Evolutionary conservation across 2,329 filamentous ascomycete species (phyloP), one percentile per base, ranked within the genome.

Genomic region (Fusarium algeriense): DNA sequence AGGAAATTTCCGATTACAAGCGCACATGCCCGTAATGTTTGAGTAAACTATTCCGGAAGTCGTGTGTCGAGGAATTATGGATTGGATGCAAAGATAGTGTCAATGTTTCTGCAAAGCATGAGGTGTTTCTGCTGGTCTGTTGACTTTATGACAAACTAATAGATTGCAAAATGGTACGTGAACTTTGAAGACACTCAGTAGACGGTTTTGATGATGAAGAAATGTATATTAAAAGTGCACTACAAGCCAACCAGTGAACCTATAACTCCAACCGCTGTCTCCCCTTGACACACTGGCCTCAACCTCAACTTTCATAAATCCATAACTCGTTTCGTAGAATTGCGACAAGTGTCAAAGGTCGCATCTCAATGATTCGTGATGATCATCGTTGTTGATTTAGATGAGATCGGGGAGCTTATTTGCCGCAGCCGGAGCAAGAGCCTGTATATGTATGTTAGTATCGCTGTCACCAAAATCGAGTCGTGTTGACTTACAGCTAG

Each of bases 381-480:
- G 19, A 48, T 34, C 65, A 64, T 70, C 48, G 58, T 60, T 46
- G 37, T 3, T 63, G 62, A 44, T 55, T 61, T 34, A 65, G 44
- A 26, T 23, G 14, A 34, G 48, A 43, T 30, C 45, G n/a, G 19
- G 35, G n/a, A 35, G 40, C 26, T 73, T 77, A 77, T 75, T 77
- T 77, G 64, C 72, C 66, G 68, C 78, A 80, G 55, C 73, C 64
- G 19, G 78, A 69, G 78, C 79, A 80, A 71, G 77, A 67, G 79
- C 79, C 79, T 80, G 0, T 11, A 30, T 30, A 3, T 5, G 1
- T 13, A 12, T 14, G 56, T 79, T 46, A 78, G 70, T 56, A 57
- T 15, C 19, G 13, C 11, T 23, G 5, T 5, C 15, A 49, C 4
- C 13, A 4, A 17, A n/a, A 50, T 32, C 2, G 14, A n/a, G 20